Evolutionary conservation across 768 basidiomycete species (phyloP).

Genomic region (Tubosaeta sp.): DNA sequence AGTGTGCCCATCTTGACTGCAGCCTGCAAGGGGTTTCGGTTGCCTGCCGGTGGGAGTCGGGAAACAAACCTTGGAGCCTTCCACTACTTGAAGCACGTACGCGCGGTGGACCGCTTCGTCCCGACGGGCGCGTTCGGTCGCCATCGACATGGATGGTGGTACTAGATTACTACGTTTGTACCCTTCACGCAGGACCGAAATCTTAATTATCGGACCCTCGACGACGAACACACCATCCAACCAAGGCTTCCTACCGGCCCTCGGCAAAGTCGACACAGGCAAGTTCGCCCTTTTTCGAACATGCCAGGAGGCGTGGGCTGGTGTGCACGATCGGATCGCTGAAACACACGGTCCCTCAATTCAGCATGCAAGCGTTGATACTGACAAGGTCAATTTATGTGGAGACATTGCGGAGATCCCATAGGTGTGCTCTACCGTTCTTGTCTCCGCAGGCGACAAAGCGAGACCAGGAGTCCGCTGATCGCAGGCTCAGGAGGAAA

Average conservation of each 20-base stretch:
- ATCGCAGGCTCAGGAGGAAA: slow-evolving; percentile 12
- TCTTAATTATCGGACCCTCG: neutral
- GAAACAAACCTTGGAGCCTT: slow-evolving; percentile 50
- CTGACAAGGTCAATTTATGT: slow-evolving; percentile 22
- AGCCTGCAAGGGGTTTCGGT: slow-evolving; percentile 36
- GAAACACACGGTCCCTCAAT: slow-evolving; percentile 26
- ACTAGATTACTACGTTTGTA: neutral
- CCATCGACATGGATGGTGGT: slow-evolving; percentile 27
- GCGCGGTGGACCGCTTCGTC: slow-evolving; percentile 56
- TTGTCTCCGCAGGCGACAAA: slow-evolving; percentile 43
- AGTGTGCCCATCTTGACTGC: slow-evolving; percentile 48
- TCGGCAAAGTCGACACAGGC: slow-evolving; percentile 17
- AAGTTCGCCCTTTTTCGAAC: slow-evolving; percentile 37
- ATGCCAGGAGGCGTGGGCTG: slow-evolving; percentile 33
- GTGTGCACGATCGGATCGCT: slow-evolving; percentile 36
- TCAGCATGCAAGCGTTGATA: neutral
- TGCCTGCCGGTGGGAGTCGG: neutral
- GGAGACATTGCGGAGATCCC: slow-evolving; percentile 44
- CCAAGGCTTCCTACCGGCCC: neutral
- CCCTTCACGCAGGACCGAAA: neutral
- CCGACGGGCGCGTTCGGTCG: slow-evolving; percentile 35
- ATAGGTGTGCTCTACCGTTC: slow-evolving; percentile 40
- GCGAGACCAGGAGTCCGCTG: slow-evolving; percentile 29
- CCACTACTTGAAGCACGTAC: slow-evolving; percentile 54
- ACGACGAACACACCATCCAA: neutral